phyloP scores from a whole-genome alignment of 192 early-diverging fungal species.

The Cetraspora pellucida region DNA sequence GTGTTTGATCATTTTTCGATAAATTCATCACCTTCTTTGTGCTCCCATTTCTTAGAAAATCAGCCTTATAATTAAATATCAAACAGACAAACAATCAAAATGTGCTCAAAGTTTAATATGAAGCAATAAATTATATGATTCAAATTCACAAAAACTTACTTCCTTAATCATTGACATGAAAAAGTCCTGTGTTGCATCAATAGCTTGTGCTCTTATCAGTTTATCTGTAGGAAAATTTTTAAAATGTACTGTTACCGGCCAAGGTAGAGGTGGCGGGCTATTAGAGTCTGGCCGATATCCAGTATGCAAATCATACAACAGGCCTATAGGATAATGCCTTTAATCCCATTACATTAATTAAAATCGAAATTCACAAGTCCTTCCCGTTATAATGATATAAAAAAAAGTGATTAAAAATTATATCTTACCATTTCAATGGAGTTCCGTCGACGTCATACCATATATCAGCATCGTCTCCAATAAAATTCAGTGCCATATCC shows the following conservation, averaged over 20 bases:
- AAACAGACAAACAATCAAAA: neutral
- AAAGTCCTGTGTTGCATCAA: slow-evolving; percentile 67
- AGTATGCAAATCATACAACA: slow-evolving; percentile 74
- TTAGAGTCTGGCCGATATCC: slow-evolving; percentile 37
- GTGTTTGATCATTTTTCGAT: slow-evolving; percentile 79
- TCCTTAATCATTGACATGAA: slow-evolving; percentile 92
- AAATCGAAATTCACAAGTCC: slow-evolving; percentile 8
- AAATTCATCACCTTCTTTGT: slow-evolving; percentile 87
- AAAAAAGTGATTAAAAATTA: neutral
- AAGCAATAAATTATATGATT: too few species aligned
- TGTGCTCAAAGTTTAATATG: too few species aligned
- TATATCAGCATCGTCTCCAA: slow-evolving; percentile 56
- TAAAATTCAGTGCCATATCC: slow-evolving; percentile 46
- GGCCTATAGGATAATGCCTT: slow-evolving; percentile 87
- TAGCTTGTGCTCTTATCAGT: slow-evolving; percentile 60
- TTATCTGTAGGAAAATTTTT: slow-evolving; percentile 70
- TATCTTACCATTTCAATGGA: slow-evolving; percentile 73
- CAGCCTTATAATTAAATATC: slow-evolving; percentile 57
- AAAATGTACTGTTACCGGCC: slow-evolving; percentile 79
- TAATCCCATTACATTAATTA: slow-evolving; percentile 62
- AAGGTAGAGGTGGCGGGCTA: slow-evolving; percentile 59
- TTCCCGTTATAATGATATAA: neutral
- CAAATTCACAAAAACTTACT: slow-evolving; percentile 36
- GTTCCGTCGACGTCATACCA: slow-evolving; percentile 76
- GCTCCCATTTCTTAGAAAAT: slow-evolving; percentile 79